Conservation (phyloP, 345 rosid species). For the Rhizophora apiculata region DNA sequence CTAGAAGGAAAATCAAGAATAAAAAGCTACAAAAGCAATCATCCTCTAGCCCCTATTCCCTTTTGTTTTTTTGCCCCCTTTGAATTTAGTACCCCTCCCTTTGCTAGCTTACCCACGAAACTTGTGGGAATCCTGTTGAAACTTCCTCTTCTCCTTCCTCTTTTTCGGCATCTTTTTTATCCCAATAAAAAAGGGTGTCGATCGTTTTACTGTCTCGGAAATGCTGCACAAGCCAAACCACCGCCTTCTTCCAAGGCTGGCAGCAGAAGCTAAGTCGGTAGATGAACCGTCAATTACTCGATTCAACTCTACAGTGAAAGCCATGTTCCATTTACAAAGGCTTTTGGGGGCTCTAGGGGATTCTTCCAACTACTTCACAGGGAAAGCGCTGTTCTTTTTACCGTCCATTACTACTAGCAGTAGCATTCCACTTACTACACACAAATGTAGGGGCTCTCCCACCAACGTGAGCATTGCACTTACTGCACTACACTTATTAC, state of each 20-base stretch:
- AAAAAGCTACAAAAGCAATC: not conserved
- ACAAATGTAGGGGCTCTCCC: too few species aligned
- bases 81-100: not conserved
- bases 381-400: slow-evolving; percentile 13
- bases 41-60: too few species aligned
- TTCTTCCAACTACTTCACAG: slow-evolving; percentile 11
- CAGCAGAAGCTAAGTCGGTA: slow-evolving; percentile 9
- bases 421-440: too few species aligned
- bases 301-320: not conserved
- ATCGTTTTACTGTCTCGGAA: not conserved
- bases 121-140: not conserved
- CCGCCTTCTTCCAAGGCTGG: slow-evolving; percentile 22
- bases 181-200: too few species aligned
- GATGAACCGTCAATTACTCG: slow-evolving; percentile 21
- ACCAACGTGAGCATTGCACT: too few species aligned
- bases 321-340: not conserved
- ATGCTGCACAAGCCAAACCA: slow-evolving; percentile 25
- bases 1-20: slow-evolving; percentile 18
- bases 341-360: slow-evolving; percentile 11
- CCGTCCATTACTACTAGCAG: too few species aligned
- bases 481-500: too few species aligned
- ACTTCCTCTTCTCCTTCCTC: not conserved
- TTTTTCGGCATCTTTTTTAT: not conserved
- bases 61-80: not conserved
- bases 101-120: slow-evolving; percentile 1